These are phyloP conservation scores for Neolentinus lepideus DNA, from an alignment of 1,284 basidiomycete genomes.

Conservation along the genomic window DNA sequence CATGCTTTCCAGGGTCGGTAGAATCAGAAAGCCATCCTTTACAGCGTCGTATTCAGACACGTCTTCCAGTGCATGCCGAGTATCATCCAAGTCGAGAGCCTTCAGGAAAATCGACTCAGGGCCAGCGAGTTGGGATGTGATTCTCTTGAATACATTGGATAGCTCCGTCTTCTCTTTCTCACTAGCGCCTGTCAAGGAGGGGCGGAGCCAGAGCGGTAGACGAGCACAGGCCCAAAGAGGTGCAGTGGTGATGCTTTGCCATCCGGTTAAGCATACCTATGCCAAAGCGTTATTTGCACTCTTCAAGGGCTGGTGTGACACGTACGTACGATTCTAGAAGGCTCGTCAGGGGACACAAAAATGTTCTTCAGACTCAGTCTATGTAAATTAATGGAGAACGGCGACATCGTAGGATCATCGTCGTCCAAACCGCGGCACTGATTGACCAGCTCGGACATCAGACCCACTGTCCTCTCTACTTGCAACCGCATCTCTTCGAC, in stretches of 20 bases:
- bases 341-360: constrained; percentile 19
- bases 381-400: constrained; percentile 24
- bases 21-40: constrained; percentile 24
- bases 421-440: constrained; percentile 24
- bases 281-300: neutral
- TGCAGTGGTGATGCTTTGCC: constrained; percentile 20
- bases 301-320: neutral
- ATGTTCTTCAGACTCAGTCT: constrained; percentile 23
- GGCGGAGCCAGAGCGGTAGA: constrained; percentile 23
- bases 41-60: constrained; percentile 27
- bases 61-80: constrained; percentile 23
- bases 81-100: constrained; percentile 20
- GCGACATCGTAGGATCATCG: constrained; percentile 20
- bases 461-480: constrained; percentile 23
- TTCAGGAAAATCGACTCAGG: constrained; percentile 18
- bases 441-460: constrained; percentile 20
- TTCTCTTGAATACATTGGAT: constrained; percentile 17
- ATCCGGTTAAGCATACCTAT: constrained; percentile 20
- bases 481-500: constrained; percentile 21
- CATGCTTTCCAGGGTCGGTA: constrained; percentile 28
- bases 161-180: constrained; percentile 13
- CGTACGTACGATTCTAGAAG: constrained; percentile 20
- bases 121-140: constrained; percentile 16
- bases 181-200: constrained; percentile 17
- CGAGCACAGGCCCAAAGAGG: constrained; percentile 27